phyloP scores from a whole-genome alignment of 2,329 filamentous ascomycete genomes.

The Colletotrichum sp. region DNA sequence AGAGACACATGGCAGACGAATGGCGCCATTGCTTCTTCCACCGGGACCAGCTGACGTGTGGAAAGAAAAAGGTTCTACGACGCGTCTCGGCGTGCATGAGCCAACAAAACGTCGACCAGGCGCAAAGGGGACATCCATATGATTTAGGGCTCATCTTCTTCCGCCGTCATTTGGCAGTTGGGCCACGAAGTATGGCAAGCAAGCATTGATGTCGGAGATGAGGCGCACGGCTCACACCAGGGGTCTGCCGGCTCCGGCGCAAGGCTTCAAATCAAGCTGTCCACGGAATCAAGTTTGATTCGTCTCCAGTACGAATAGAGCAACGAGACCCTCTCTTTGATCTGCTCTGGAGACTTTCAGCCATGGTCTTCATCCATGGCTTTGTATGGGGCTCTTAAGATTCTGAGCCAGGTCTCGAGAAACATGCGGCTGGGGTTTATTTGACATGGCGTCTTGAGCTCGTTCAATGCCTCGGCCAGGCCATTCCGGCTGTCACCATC shows the following conservation, averaged over 20 bases:
- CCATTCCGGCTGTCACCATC: not conserved
- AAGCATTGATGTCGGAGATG: constrained; percentile 43
- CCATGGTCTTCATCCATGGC: not conserved
- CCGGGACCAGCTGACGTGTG: not conserved
- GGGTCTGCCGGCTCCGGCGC: constrained; percentile 17
- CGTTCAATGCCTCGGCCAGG: not conserved
- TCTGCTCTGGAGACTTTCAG: not conserved
- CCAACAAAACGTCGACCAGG: not conserved
- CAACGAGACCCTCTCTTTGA: not conserved
- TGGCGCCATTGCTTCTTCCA: not conserved
- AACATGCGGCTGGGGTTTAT: not conserved
- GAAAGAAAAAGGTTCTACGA: not conserved
- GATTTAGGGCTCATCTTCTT: not conserved
- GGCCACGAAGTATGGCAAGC: not conserved
- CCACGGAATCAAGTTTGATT: not conserved
- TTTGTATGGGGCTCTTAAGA: not conserved
- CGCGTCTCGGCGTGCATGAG: not conserved
- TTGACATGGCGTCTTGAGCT: not conserved
- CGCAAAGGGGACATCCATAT: not conserved
- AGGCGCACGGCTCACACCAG: constrained; percentile 30
- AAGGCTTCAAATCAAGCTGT: not conserved
- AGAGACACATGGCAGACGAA: not conserved
- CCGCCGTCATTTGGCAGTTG: not conserved
- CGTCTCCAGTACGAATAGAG: not conserved
- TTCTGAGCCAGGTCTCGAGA: not conserved